Conservation (phyloP, 768 basidiomycete genomes). For the Tylopilus intermedius region DNA sequence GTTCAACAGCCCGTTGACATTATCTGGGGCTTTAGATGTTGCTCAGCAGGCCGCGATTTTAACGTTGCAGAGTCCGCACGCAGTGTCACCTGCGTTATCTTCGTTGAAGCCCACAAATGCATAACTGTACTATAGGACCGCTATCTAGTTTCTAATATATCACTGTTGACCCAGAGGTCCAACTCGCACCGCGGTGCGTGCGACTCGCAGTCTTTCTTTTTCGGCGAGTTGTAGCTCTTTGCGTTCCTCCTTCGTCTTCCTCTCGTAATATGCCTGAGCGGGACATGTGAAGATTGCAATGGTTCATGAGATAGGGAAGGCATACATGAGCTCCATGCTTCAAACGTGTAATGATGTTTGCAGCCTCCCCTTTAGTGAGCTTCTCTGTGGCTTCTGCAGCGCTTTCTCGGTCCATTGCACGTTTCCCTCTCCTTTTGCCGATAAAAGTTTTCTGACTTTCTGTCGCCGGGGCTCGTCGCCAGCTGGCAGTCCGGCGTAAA, state of each 20-base stretch:
- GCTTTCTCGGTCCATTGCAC: conserved; percentile 20
- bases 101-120: conserved; percentile 7
- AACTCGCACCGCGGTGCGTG: conserved; percentile 54
- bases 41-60: conserved; percentile 65
- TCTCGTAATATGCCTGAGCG: conserved; percentile 50
- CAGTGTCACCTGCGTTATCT: conserved; percentile 65
- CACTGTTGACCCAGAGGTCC: conserved; percentile 42
- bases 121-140: not conserved
- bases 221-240: conserved; percentile 32
- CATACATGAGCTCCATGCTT: conserved; percentile 71
- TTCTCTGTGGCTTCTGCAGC: conserved; percentile 29
- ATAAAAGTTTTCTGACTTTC: conserved; percentile 56
- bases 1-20: conserved; percentile 41
- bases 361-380: conserved; percentile 76
- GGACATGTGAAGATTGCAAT: not conserved
- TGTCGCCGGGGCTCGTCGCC: conserved; percentile 62
- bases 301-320: not conserved
- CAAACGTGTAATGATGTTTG: conserved; percentile 70
- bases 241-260: conserved; percentile 40
- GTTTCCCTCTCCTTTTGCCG: conserved; percentile 43
- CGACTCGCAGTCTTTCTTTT: conserved; percentile 49
- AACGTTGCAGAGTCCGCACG: conserved; percentile 51
- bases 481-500: conserved; percentile 57
- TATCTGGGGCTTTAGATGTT: conserved; percentile 43
- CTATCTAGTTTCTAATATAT: conserved; percentile 7